Conservation (phyloP, 2,329 filamentous ascomycete genomes). For the Penicillium sumatraense region DNA sequence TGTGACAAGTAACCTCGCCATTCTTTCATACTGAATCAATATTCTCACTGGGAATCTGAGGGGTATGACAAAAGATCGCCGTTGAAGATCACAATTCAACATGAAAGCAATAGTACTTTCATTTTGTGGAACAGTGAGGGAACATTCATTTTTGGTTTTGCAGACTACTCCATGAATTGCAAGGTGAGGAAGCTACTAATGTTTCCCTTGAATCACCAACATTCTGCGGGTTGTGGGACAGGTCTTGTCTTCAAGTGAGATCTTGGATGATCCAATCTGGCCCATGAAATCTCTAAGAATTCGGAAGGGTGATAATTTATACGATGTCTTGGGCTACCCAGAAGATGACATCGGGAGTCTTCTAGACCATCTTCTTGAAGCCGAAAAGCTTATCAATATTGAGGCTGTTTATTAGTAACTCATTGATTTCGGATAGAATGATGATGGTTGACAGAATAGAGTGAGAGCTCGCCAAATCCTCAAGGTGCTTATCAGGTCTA, state of each 20-base stretch:
- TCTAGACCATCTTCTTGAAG: slow-evolving; percentile 1
- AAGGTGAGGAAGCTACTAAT: no score
- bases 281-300: slow-evolving; percentile 1
- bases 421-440: not conserved
- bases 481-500: not conserved
- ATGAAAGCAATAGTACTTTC: no score
- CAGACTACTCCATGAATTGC: no score
- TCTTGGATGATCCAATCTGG: slow-evolving; percentile 1
- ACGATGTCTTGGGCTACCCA: slow-evolving; percentile 1
- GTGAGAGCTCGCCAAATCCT: not conserved
- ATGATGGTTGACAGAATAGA: not conserved
- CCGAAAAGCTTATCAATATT: slow-evolving; percentile 4
- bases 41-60: no score
- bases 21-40: no score
- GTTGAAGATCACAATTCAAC: no score
- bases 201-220: not conserved
- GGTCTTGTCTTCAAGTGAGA: not conserved
- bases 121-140: no score
- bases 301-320: not conserved
- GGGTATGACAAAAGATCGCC: no score
- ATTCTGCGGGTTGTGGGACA: not conserved
- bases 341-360: slow-evolving; percentile 1
- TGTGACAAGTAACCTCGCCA: no score
- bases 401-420: slow-evolving; percentile 2
- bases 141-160: no score